Evolutionary conservation across 768 basidiomycete species (phyloP).

Genomic region (Mycena filopes): DNA sequence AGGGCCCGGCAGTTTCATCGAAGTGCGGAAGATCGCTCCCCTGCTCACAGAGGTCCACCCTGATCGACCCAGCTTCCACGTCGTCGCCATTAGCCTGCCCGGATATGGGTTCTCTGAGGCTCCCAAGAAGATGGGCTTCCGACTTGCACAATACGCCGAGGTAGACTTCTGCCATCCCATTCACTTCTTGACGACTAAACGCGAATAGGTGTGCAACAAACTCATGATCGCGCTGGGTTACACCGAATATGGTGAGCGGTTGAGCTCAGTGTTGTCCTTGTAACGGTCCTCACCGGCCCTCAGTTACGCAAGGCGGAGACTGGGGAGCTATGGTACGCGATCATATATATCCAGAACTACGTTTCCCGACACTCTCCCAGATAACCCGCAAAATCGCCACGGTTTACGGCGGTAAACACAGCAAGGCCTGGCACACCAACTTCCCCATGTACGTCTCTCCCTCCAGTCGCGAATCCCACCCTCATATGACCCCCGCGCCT

Average conservation of each 20-base stretch:
- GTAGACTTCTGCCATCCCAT: neutral
- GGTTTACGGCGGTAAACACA: constrained; percentile 47
- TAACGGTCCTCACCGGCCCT: too few species aligned
- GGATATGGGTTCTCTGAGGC: constrained; percentile 72
- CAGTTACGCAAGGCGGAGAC: constrained; percentile 6
- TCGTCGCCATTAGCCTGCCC: constrained; percentile 68
- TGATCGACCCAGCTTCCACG: constrained; percentile 67
- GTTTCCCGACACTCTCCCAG: too few species aligned
- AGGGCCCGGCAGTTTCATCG: constrained; percentile 72
- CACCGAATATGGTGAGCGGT: constrained; percentile 62
- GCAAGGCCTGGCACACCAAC: constrained; percentile 66
- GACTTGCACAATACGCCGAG: constrained; percentile 61
- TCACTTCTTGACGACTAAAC: neutral
- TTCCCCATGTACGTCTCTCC: constrained; percentile 24
- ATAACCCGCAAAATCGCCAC: constrained; percentile 43
- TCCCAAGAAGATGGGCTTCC: constrained; percentile 62
- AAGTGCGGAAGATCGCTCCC: constrained; percentile 67
- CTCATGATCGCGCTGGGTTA: constrained; percentile 62
- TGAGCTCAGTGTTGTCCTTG: too few species aligned
- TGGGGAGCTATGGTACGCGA: neutral
- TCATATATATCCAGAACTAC: too few species aligned
- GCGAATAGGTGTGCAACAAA: constrained; percentile 54
- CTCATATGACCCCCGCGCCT: too few species aligned
- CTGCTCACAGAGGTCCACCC: constrained; percentile 54
- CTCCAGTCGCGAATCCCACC: too few species aligned